These are phyloP conservation scores for Trichoderma sp. DNA, from an alignment of 2,329 filamentous ascomycete genomes.

Conservation along the genomic window DNA sequence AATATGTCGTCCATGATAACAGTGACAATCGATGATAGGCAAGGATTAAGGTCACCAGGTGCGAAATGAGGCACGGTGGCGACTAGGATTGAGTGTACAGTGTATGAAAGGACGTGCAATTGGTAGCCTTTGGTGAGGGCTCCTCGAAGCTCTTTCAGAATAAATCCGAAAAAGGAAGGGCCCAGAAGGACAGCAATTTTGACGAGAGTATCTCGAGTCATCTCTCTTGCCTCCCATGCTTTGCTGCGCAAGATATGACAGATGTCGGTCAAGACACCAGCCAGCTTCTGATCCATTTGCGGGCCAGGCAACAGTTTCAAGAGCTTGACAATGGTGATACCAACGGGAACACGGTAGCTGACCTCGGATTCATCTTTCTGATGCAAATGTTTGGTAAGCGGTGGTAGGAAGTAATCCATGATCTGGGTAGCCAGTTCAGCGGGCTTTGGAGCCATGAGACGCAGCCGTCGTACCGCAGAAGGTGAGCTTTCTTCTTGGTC, in stretches of 20 bases:
- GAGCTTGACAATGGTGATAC: conserved; percentile 84
- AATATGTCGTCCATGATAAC: conserved; percentile 98
- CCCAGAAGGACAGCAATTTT: conserved; percentile 83
- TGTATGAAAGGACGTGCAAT: conserved; percentile 91
- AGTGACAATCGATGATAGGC: conserved; percentile 72
- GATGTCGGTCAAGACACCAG: conserved; percentile 85
- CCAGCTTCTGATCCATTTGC: conserved; percentile 72
- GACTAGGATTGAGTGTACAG: conserved; percentile 87
- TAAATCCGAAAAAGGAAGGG: conserved; percentile 81
- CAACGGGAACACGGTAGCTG: conserved; percentile 87
- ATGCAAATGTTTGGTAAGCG: conserved; percentile 81
- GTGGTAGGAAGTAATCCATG: conserved; percentile 72
- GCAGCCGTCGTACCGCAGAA: conserved; percentile 49
- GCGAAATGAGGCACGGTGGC: conserved; percentile 70
- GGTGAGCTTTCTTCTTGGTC: conserved; percentile 35
- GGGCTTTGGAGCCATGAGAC: conserved; percentile 64
- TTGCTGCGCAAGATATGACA: conserved; percentile 91
- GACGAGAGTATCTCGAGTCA: conserved; percentile 83
- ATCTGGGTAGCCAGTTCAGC: conserved; percentile 73
- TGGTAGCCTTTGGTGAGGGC: conserved; percentile 87
- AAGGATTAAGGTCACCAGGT: conserved; percentile 88
- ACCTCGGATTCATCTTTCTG: conserved; percentile 95
- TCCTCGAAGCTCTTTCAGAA: conserved; percentile 86
- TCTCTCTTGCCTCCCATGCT: conserved; percentile 83
- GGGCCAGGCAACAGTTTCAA: conserved; percentile 75